Evolutionary conservation across 768 basidiomycete species (phyloP).

Genomic region (Royoungia palumana): DNA sequence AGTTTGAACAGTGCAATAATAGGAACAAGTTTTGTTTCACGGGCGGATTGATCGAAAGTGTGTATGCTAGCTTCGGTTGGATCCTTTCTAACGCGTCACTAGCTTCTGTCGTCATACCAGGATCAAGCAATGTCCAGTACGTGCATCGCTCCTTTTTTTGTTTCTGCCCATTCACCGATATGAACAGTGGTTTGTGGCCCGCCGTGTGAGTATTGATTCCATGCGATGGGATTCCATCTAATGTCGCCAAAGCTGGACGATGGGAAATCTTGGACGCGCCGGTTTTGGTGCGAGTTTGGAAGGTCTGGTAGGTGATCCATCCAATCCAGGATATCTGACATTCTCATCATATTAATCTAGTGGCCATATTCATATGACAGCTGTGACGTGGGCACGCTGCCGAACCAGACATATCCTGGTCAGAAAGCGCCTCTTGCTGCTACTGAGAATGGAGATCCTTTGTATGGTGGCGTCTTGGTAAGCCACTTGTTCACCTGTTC

Average conservation of each 20-base stretch:
- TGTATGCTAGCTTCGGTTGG: not conserved
- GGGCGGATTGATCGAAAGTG: slow-evolving; percentile 63
- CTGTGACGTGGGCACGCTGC: slow-evolving; percentile 76
- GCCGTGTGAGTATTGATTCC: slow-evolving; percentile 35
- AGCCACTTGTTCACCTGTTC: not conserved
- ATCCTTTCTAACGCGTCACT: slow-evolving; percentile 10
- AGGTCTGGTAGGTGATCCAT: slow-evolving; percentile 50
- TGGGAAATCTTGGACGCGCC: slow-evolving; percentile 51
- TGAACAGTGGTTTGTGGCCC: slow-evolving; percentile 44
- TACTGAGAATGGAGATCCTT: slow-evolving; percentile 37
- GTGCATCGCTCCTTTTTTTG: slow-evolving; percentile 1
- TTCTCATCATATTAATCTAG: slow-evolving; percentile 16
- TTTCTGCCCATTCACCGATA: slow-evolving; percentile 5
- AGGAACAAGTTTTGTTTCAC: slow-evolving; percentile 81
- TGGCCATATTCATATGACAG: slow-evolving; percentile 57
- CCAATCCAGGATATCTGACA: not conserved
- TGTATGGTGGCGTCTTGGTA: slow-evolving; percentile 25
- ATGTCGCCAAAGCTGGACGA: slow-evolving; percentile 41
- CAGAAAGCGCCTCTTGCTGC: slow-evolving; percentile 44
- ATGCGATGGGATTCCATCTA: not conserved
- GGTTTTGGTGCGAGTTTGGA: slow-evolving; percentile 58
- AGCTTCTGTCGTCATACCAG: slow-evolving; percentile 41
- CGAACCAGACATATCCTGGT: slow-evolving; percentile 63
- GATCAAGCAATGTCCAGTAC: slow-evolving; percentile 37
- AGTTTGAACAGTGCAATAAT: slow-evolving; percentile 1